Evolutionary conservation across 345 rosid species (phyloP).

Genomic region (Rhodomyrtus tomentosa): DNA sequence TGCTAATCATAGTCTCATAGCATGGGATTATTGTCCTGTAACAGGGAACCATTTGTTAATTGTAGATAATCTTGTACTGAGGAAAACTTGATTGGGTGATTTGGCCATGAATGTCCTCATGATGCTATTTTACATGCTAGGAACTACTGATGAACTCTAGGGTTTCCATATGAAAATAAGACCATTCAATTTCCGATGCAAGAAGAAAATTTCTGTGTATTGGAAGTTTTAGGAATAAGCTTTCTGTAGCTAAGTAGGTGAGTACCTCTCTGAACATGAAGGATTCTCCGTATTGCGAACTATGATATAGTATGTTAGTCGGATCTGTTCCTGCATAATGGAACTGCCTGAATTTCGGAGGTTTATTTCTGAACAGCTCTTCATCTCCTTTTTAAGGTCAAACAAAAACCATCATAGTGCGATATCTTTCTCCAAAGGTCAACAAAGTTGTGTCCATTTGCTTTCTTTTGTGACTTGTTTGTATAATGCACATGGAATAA

Average conservation of each 20-base stretch:
- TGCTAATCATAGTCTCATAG: neutral
- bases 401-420: neutral
- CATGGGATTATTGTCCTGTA: neutral
- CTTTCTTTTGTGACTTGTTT: neutral
- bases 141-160: neutral
- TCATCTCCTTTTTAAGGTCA: neutral
- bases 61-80: neutral
- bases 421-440: neutral
- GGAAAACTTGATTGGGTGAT: no score
- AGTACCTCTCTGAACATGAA: neutral
- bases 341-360: neutral
- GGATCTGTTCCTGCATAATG: neutral
- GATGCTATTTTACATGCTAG: neutral
- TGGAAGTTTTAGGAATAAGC: neutral
- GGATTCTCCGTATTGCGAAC: neutral
- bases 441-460: neutral
- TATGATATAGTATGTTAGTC: neutral
- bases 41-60: neutral
- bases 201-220: neutral
- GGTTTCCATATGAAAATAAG: neutral
- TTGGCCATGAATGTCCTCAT: no score
- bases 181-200: neutral
- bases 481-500: neutral
- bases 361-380: neutral
- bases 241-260: neutral